Base-by-base conservation (phyloP, 148 eudicot species). In the Amaranthus hypochondriacus region DNA sequence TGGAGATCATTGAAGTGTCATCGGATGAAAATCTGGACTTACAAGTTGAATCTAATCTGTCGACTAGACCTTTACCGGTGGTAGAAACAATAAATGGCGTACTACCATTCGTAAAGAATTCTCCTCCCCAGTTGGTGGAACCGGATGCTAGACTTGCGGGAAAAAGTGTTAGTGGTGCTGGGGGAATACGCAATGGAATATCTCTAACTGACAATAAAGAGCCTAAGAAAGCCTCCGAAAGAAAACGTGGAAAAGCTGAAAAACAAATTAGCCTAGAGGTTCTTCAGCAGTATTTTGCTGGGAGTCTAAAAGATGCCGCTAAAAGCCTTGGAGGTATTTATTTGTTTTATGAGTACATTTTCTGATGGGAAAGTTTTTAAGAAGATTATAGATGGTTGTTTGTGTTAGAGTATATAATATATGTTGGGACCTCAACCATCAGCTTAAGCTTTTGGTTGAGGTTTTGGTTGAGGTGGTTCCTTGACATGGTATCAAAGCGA, bases 241-340 rank as follows among this genome's bases (percentile, higher is more conserved):
- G 87, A 74, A 94, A 94, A 74, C 91, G 98, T 76, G 93, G 97
- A 65, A 94, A 91, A 84, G 92, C 92, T 65, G 97, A 94, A 84
- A 94, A 94, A 79, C 81, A 88, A 70, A 94, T 94, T 68, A 89
- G 96, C 81, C 83, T 94, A 81, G 97, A 91, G 53, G 98, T 89
- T 68, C 86, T 93, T 59, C 94, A 88, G 81, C 89, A 91, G 80
- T 85, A 91, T 75, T 93, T 91, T 80, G 86, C 95, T 47, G 95
- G 92, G 75, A 91, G 95, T 77, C 94, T 91, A 12, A 91, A 93
- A 83, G 95, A 93, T 79, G 98, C 97, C 73, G 98, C 98, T 50
- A 88, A 91, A 80, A 83, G 83, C 76, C 92, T 93, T 59, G 97
- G 97, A 64, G 97, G 98, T 93, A 88, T 42, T 83, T 62, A 55